phyloP scores from a whole-genome alignment of 345 rosid species.

The Populus tremula region DNA sequence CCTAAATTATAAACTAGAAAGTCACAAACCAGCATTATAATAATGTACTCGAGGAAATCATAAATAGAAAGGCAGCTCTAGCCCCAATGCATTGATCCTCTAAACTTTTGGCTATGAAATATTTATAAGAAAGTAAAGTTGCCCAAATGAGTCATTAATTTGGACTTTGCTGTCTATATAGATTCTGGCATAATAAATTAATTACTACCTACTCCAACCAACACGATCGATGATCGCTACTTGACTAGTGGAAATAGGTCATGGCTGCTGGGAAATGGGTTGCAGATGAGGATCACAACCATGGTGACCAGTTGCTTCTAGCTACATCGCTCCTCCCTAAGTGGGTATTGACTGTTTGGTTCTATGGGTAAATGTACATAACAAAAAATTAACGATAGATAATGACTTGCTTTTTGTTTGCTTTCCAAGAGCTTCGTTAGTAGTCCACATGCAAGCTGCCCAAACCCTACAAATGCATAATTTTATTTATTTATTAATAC shows the following conservation, averaged over 20 bases:
- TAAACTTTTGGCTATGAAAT: not conserved
- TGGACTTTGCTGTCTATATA: conserved; percentile 17
- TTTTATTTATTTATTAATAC: too few relatives aligned
- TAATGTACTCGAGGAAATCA: not conserved
- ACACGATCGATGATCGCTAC: not conserved
- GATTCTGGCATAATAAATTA: not conserved
- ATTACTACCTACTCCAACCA: not conserved
- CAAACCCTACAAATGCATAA: not conserved
- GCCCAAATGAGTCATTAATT: conserved; percentile 6
- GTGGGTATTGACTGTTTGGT: not conserved
- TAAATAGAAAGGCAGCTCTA: not conserved
- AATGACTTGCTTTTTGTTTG: not conserved
- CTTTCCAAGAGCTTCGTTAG: not conserved
- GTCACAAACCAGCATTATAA: too few relatives aligned
- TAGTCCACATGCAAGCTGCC: not conserved
- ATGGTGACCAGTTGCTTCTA: not conserved
- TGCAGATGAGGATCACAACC: not conserved
- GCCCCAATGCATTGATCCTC: not conserved
- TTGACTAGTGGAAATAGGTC: too few relatives aligned
- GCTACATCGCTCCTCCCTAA: not conserved
- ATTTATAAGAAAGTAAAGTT: not conserved
- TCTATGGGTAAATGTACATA: not conserved
- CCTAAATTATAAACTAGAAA: not conserved
- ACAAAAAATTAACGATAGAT: not conserved
- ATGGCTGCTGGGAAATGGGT: not conserved